Conservation (phyloP, 1,139 yeast genomes). For the Blastobotrys petasosporus region DNA sequence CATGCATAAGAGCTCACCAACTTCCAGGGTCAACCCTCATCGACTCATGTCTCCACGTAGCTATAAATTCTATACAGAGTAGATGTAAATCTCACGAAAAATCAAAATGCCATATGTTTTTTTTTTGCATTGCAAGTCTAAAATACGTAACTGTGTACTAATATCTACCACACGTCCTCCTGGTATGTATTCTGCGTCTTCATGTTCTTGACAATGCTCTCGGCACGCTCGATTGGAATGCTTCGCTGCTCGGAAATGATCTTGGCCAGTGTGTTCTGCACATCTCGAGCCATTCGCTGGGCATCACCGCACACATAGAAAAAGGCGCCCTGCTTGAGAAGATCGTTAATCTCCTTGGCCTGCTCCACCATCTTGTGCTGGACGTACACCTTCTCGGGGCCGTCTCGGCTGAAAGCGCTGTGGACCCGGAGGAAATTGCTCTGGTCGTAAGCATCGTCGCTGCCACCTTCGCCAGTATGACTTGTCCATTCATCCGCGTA, state of each 20-base stretch:
- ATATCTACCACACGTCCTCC: constrained; percentile 95
- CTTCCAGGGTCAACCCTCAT: no score
- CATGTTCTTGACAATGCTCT: constrained; percentile 70
- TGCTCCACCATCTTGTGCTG: constrained; percentile 69
- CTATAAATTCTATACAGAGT: no score
- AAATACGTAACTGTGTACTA: no score
- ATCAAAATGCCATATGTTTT: no score
- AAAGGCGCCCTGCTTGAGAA: constrained; percentile 72
- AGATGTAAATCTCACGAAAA: no score
- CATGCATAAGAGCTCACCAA: no score
- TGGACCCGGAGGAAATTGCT: constrained; percentile 42
- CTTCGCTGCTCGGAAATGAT: constrained; percentile 58
- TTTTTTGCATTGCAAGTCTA: no score
- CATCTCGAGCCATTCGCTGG: constrained; percentile 92
- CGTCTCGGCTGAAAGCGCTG: constrained; percentile 83
- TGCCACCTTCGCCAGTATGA: constrained; percentile 37
- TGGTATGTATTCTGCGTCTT: constrained; percentile 86
- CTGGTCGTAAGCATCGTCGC: constrained; percentile 16
- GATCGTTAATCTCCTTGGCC: constrained; percentile 47
- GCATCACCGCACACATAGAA: constrained; percentile 98
- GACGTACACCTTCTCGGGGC: constrained; percentile 67
- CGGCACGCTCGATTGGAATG: constrained; percentile 60
- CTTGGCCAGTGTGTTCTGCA: constrained; percentile 62
- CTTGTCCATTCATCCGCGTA: constrained; percentile 79
- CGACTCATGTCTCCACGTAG: no score